Evolutionary conservation across 306 rosid species (phyloP), one percentile per base, ranked within the genome.

Genomic region (Rosa rugosa): DNA sequence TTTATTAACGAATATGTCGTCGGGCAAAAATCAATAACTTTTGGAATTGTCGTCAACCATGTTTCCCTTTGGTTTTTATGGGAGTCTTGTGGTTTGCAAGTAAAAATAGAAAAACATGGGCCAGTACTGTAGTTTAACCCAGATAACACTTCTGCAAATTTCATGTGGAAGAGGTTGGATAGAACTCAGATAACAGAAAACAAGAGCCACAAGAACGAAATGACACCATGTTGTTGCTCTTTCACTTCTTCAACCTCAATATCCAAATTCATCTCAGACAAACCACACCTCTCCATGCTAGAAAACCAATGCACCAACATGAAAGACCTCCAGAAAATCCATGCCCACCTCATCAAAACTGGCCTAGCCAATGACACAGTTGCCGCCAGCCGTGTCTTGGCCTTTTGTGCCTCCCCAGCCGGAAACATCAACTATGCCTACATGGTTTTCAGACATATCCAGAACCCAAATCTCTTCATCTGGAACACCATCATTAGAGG

Each of bases 401-500:
- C 95, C 80, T 91, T 89, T 80, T 89, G 87, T 36, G 82, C 97
- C 73, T 90, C 97, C 59, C 81, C 88, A 4, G 71, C 76, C 36
- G 97, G 98, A 17, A 84, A 92, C 84, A 82, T 90, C n/a, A 81
- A 87, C 86, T 92, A 92, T 59, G 97, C 97, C 4, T 81, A 83
- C 90, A 49, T 77, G 82, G 71, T 91, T 27, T 94, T 94, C 75
- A 17, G 83, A 45, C 81, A 60, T 5, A 89, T 89, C 57, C 88
- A 80, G 14, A 81, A 59, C 25, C 95, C 92, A 62, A 94, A 85
- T 72, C 91, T 71, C 5, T 91, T 88, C 83, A 77, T 90, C 57
- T 91, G 99, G 97, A 94, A 91, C 84, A 91, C 94, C 17, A 83
- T 92, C 78, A 91, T 91, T 9, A 87, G 97, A 86, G 93, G 88